Evolutionary conservation across 179 eudicot genomes (phyloP).

Genomic region (Beta macrorhiza): DNA sequence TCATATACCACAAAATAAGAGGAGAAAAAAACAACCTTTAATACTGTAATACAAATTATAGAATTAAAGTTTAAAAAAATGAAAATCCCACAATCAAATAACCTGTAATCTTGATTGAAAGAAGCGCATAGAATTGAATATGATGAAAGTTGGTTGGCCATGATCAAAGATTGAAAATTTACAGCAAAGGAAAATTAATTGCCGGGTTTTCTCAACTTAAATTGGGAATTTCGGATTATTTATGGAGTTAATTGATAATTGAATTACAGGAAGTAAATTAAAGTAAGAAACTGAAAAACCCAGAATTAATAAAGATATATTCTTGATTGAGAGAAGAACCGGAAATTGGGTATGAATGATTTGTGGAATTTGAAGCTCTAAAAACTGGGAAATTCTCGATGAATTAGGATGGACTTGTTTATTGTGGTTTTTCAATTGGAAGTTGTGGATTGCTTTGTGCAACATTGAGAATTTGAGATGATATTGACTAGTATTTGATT

Average conservation of each 20-base stretch:
- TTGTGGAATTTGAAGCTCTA: background rate
- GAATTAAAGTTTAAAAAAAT: background rate
- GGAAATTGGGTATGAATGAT: background rate
- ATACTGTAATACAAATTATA: background rate
- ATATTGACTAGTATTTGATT: background rate
- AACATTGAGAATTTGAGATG: background rate
- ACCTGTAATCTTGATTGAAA: constrained; percentile 92
- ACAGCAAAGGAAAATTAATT: background rate
- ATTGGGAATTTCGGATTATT: background rate
- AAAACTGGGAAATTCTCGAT: background rate
- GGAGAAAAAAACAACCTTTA: constrained; percentile 12
- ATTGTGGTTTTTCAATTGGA: background rate
- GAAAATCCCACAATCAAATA: background rate
- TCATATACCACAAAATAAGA: constrained; percentile 13
- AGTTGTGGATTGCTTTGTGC: background rate
- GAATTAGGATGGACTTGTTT: background rate
- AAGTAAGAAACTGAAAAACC: too few relatives aligned
- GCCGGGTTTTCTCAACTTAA: background rate
- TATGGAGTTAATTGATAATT: background rate
- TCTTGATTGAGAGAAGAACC: too few relatives aligned
- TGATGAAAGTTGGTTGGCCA: constrained; percentile 55
- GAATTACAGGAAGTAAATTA: too few relatives aligned
- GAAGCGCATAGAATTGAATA: constrained; percentile 79
- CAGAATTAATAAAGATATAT: too few relatives aligned
- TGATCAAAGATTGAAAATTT: constrained; percentile 7